A percentile compares a stretch with the other conserved stretches of the same genome.
Evolutionary conservation across 805 yeast species (phyloP).

Genomic region (Suhomyces kilbournensis): DNA sequence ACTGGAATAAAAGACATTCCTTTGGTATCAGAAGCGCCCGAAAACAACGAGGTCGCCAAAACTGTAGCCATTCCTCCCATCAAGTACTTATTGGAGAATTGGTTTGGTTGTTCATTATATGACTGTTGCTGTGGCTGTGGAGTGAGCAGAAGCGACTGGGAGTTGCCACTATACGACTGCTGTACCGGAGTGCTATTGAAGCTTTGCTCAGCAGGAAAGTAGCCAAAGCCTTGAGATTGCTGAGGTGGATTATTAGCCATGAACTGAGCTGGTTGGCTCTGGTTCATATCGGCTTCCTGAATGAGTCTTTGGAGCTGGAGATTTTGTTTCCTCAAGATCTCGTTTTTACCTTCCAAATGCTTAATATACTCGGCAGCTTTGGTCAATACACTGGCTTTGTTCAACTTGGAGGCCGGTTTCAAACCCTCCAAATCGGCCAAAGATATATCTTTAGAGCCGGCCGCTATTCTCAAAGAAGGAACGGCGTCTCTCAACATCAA

Average conservation of each 20-base stretch:
- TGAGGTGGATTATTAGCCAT: not conserved
- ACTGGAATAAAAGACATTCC: conserved; percentile 49
- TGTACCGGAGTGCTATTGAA: conserved; percentile 18
- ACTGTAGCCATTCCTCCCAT: conserved; percentile 65
- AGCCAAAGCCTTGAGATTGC: conserved; percentile 15
- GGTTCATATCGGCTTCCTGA: conserved; percentile 26
- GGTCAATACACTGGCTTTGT: conserved; percentile 71
- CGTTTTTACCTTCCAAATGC: conserved; percentile 66
- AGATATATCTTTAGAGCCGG: conserved; percentile 40
- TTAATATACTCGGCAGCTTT: conserved; percentile 77
- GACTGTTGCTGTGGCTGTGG: conserved; percentile 1
- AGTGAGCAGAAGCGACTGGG: conserved; percentile 4
- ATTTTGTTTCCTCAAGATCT: conserved; percentile 47
- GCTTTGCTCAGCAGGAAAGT: conserved; percentile 18
- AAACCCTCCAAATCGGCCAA: conserved; percentile 62
- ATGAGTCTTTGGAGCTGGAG: conserved; percentile 36
- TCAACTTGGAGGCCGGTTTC: conserved; percentile 71
- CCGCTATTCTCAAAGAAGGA: conserved; percentile 67
- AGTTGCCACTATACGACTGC: conserved; percentile 11
- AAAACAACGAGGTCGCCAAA: conserved; percentile 58
- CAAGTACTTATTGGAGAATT: conserved; percentile 36
- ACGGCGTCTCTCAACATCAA: conserved; percentile 70
- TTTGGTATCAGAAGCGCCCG: conserved; percentile 44
- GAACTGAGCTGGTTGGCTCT: not conserved
- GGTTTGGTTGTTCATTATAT: conserved; percentile 2